A percentile compares a stretch with the other conserved stretches of the same genome.
Evolutionary conservation across 495 filamentous ascomycete species (phyloP).

Genomic region (Aspergillus avenaceus): DNA sequence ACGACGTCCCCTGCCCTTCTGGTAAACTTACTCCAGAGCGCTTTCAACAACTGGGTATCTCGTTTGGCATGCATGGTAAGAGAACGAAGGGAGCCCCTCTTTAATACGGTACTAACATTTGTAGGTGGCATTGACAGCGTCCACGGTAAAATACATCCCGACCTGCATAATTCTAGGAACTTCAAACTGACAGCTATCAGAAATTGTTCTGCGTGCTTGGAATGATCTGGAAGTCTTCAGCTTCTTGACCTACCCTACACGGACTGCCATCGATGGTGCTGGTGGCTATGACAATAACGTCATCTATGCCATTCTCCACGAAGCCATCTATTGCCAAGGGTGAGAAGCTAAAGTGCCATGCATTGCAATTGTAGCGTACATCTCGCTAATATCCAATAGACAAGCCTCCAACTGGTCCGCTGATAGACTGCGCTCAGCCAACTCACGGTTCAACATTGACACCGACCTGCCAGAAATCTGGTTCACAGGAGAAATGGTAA

Average conservation of each 20-base stretch:
- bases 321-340: constrained; percentile 74
- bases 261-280: constrained; percentile 60
- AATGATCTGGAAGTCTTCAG: constrained; percentile 70
- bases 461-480: constrained; percentile 54
- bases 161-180: background rate
- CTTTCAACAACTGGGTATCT: constrained; percentile 70
- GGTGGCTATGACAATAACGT: constrained; percentile 68
- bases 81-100: constrained; percentile 18
- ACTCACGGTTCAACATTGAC: constrained; percentile 40
- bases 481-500: constrained; percentile 88
- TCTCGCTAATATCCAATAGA: constrained; percentile 26
- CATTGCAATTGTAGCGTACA: background rate
- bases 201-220: constrained; percentile 62
- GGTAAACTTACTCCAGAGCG: constrained; percentile 65
- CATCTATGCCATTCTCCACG: constrained; percentile 83
- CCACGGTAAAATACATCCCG: constrained; percentile 45
- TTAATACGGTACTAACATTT: constrained; percentile 11
- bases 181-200: constrained; percentile 26
- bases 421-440: constrained; percentile 41
- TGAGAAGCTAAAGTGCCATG: constrained; percentile 14
- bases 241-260: constrained; percentile 65
- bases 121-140: constrained; percentile 62
- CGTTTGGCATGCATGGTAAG: constrained; percentile 72
- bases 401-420: constrained; percentile 62
- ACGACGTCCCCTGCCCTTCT: constrained; percentile 56